Evolutionary conservation across 495 filamentous ascomycete species (phyloP).

Genomic region (Clohesyomyces aquaticus): DNA sequence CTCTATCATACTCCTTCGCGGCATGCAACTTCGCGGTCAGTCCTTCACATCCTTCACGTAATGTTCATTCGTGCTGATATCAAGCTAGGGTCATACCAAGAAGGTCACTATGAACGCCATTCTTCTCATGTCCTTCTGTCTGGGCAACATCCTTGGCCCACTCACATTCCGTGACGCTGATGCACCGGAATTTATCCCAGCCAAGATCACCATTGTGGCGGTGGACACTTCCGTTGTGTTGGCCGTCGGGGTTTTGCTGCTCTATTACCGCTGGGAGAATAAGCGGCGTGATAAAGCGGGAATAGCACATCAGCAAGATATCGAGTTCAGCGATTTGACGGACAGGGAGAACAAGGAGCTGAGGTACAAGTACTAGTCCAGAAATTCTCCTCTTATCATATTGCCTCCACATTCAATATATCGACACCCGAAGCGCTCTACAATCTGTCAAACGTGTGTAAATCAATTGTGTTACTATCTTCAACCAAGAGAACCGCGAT

Average conservation of each 20-base stretch:
- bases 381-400: no score
- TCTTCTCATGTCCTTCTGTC: slow-evolving; percentile 54
- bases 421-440: no score
- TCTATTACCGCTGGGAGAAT: slow-evolving; percentile 20
- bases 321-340: slow-evolving; percentile 26
- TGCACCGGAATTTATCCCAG: slow-evolving; percentile 46
- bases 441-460: no score
- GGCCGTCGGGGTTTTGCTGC: slow-evolving; percentile 3
- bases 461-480: no score
- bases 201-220: slow-evolving; percentile 16
- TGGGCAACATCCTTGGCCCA: slow-evolving; percentile 43
- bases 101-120: slow-evolving; percentile 64
- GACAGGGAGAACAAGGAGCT: slow-evolving; percentile 22
- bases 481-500: no score
- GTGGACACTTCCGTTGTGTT: slow-evolving; percentile 8
- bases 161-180: slow-evolving; percentile 65
- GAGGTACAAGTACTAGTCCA: slow-evolving; percentile 24
- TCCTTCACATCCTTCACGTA: not conserved
- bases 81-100: slow-evolving; percentile 62
- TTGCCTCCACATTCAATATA: no score
- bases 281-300: not conserved
- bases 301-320: slow-evolving; percentile 8
- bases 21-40: slow-evolving; percentile 55
- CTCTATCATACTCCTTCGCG: slow-evolving; percentile 47
- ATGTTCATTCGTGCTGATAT: slow-evolving; percentile 44